A percentile compares a stretch with the other conserved stretches of the same genome.
Conservation (phyloP, 805 yeast species). For the Schwanniomyces pseudopolymorphus region DNA sequence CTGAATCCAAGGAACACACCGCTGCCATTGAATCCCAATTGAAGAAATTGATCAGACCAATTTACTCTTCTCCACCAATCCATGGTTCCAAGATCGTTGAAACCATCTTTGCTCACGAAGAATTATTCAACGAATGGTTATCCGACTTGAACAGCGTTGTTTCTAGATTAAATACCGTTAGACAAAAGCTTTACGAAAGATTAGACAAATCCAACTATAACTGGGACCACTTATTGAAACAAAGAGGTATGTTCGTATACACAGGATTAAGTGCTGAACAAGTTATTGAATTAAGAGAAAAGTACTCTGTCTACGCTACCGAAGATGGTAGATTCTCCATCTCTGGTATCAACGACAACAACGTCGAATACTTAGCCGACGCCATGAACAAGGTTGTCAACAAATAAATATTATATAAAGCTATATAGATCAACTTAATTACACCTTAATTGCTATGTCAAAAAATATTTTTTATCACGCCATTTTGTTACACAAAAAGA, state of each 20-base stretch:
- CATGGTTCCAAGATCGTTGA: conserved; percentile 92
- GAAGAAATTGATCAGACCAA: conserved; percentile 79
- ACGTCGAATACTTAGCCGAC: conserved; percentile 72
- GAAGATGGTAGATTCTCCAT: conserved; percentile 89
- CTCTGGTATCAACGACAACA: conserved; percentile 80
- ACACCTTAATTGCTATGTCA: neutral
- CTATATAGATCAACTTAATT: neutral
- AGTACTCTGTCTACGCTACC: conserved; percentile 81
- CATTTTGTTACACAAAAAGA: neutral
- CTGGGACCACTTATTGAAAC: conserved; percentile 86
- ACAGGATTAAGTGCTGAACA: conserved; percentile 77
- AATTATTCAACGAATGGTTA: conserved; percentile 73
- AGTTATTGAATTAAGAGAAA: conserved; percentile 65
- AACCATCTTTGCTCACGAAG: conserved; percentile 61
- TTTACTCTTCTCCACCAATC: conserved; percentile 91
- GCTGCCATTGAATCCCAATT: conserved; percentile 72
- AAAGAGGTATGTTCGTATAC: conserved; percentile 95
- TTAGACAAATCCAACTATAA: conserved; percentile 61
- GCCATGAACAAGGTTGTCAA: conserved; percentile 54
- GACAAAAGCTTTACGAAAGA: conserved; percentile 60
- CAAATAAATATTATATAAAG: conserved; percentile 9
- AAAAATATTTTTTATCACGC: neutral
- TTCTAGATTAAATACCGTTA: conserved; percentile 71
- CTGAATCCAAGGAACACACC: conserved; percentile 53
- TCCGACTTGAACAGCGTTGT: conserved; percentile 77